Percentiles rank a stretch among this genome's conserved stretches.
phyloP scores from a whole-genome alignment of 495 filamentous ascomycete genomes.

The Neurospora sp. region DNA sequence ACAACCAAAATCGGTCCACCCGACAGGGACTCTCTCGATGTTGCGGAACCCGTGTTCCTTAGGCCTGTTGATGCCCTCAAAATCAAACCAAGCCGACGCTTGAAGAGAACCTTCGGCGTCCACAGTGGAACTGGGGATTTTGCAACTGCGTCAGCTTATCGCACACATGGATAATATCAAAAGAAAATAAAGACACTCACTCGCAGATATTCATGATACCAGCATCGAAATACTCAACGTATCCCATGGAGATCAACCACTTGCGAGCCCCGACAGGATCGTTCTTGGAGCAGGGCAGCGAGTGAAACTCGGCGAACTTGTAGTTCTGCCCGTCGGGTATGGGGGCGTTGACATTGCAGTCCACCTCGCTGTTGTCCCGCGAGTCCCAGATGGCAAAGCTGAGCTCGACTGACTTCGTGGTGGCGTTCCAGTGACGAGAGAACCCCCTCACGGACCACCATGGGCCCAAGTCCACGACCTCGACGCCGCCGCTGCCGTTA shows the following conservation, averaged over 20 bases:
- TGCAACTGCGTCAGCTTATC: not conserved
- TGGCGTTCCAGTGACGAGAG: not conserved
- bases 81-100: not conserved
- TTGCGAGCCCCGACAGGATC: not conserved
- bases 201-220: not conserved
- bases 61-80: not conserved
- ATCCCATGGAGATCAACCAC: not conserved
- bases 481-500: not conserved
- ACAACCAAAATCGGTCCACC: not conserved
- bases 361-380: not conserved
- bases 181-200: not conserved
- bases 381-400: not conserved
- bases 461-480: not conserved
- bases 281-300: not conserved
- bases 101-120: not conserved
- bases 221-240: not conserved
- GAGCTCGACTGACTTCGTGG: not conserved
- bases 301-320: not conserved
- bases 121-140: not conserved
- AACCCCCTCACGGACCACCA: not conserved
- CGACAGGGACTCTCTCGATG: not conserved
- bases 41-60: not conserved
- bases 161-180: not conserved
- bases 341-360: not conserved
- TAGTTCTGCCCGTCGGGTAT: not conserved